Base-by-base conservation (phyloP, 192 early-diverging fungal species). In the Podila epigama region DNA sequence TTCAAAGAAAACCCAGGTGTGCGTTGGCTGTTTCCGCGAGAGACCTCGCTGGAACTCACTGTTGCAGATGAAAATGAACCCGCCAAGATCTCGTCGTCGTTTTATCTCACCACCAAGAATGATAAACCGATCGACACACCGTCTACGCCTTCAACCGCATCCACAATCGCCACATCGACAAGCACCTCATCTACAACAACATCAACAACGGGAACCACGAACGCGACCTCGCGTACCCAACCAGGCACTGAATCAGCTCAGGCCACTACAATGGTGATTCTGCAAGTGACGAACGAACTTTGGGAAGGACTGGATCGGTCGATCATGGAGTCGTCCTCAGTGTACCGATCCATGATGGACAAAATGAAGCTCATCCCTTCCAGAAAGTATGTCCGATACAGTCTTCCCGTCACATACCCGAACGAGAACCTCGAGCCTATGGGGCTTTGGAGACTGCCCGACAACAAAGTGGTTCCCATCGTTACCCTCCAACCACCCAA, bases 301-400 rank as follows among this genome's bases (percentile, higher is more conserved):
- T 77, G 73, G 73, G 29, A 28, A 27, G 54, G 60, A 25, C 66
- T 77, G 18, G 50, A 68, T 9, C 73, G 63, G 13, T 63, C 66
- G 2, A 51, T 68, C 18, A 63, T 52, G 18, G 73, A 77, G 15
- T 37, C 65, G 15, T 60, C 73, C 2, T 33, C 56, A 5, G 66
- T 63, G 3, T 77, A 77, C 33, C 60, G 73, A 5, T 57, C 58
- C 10, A 77, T 77, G 73, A 64, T 68, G 60, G 73, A 77, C 8
- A 77, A 59, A 61, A 42, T 77, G 60, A 77, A 62, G 56, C 59
- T 64, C 32, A 63, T 68, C 25, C 73, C 73, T 10, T 37, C 66
- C 9, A 52, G 73, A 5, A 16, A 29, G 2, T 77, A 77, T 34
- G 54, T 77, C 18, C 73, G 51, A 27, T 77, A 77, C 42, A 68